A percentile compares a stretch with the other conserved stretches of the same genome.
Conservation (phyloP, 306 rosid species). For the Betula pendula region DNA sequence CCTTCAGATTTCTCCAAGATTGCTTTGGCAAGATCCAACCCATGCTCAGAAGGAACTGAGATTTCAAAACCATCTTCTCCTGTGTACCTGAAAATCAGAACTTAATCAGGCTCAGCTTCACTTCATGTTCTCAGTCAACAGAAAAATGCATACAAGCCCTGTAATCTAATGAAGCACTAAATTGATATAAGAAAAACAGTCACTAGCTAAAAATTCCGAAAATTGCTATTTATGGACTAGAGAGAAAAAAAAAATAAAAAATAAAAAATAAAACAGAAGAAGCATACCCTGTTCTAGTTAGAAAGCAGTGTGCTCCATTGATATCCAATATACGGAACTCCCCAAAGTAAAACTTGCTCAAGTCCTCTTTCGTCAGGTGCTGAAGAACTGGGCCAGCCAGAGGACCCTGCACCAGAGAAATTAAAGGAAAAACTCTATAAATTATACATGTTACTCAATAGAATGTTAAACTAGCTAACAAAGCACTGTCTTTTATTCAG, state of each 20-base stretch:
- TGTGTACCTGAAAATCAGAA: conserved; percentile 65
- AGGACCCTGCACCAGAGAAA: conserved; percentile 70
- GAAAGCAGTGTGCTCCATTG: conserved; percentile 76
- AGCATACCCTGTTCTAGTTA: conserved; percentile 90
- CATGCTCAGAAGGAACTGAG: conserved; percentile 88
- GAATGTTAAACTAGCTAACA: conserved; percentile 12
- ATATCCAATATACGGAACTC: conserved; percentile 76
- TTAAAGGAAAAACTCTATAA: conserved; percentile 1
- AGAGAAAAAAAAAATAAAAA: not conserved
- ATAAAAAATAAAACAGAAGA: no score
- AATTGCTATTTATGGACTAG: not conserved
- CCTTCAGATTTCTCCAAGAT: conserved; percentile 92
- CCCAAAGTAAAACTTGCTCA: conserved; percentile 88
- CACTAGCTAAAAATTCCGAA: not conserved
- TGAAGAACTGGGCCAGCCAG: conserved; percentile 93
- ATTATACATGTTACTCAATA: conserved; percentile 7
- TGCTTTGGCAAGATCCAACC: conserved; percentile 87
- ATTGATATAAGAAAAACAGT: not conserved
- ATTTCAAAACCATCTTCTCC: conserved; percentile 99
- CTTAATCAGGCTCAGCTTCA: not conserved
- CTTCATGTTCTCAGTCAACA: not conserved
- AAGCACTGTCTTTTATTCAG: conserved; percentile 2
- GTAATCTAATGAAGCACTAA: not conserved
- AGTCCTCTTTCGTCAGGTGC: conserved; percentile 76
- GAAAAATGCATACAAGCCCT: not conserved